Base-by-base conservation (phyloP, 345 rosid genomes). In the Viola odorata region DNA sequence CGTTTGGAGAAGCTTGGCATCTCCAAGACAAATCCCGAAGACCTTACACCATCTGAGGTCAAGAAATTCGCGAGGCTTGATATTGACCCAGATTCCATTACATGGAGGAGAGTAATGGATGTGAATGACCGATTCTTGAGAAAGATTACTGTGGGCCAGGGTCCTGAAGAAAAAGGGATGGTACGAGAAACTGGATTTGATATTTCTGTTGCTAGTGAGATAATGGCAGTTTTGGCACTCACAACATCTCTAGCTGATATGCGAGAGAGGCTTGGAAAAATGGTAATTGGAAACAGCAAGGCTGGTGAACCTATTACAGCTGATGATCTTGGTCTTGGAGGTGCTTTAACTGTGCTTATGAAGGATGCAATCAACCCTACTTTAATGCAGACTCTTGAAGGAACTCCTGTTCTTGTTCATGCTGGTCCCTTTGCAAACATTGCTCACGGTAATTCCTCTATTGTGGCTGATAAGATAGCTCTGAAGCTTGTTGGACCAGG, bases 341-440 rank as follows among this genome's bases (percentile, higher is more conserved):
- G 97, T 74, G 99, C 99, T 49, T 81, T 95, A 69, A 85, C 99
- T 42, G 97, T 95, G 57, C 71, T 91, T 42, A 95, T 95, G 99
- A 95, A 91, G 74, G 97, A 95, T 65, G 97, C 97, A 44, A 88
- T 95, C 55, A 80, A 91, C 77, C 99, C 99, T 0, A 91, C 99
- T 45, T 67, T 95, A 58, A 95, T 95, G 99, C 99, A 91, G 78
- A 95, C 99, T 17, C 91, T 95, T 39, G 99, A 95, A 75, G 99
- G 99, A 16, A 95, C 97, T 32, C 97, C 99, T 64, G 99, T 91
- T 45, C 85, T 95, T 37, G 97, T 95, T 58, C 99, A 91, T 57
- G 99, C 99, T 4, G 99, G 99, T 70, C 99, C 97, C 23, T 95
- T 95, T 80, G 97, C 99, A 15, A 95, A 91, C 63, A 95, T 95